phyloP scores from a whole-genome alignment of 192 early-diverging fungal species.

The Coemansia sp. region DNA sequence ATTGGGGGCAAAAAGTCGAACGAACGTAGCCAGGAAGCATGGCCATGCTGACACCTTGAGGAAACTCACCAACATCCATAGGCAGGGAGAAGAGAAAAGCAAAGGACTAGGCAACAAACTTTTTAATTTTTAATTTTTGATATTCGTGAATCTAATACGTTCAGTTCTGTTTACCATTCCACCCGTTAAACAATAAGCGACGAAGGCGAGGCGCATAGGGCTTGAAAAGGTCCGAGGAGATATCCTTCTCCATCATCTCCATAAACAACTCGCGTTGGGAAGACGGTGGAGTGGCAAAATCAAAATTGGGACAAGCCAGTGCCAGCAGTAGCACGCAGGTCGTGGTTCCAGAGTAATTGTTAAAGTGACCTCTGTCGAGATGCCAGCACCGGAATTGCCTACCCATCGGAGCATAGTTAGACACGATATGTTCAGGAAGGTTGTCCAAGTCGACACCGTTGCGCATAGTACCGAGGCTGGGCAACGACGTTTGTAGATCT shows the following conservation, averaged over 20 bases:
- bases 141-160: no score
- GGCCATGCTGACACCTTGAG: no score
- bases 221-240: not conserved
- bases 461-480: not conserved
- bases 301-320: not conserved
- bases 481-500: not conserved
- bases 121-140: no score
- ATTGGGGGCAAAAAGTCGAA: no score
- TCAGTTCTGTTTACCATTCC: not conserved
- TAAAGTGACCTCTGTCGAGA: not conserved
- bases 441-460: not conserved
- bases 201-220: not conserved
- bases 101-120: no score
- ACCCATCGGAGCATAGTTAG: slow-evolving; percentile 8
- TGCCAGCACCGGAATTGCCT: not conserved
- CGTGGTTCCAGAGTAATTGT: not conserved
- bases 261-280: not conserved
- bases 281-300: not conserved
- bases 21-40: no score
- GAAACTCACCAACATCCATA: no score
- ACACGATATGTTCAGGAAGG: not conserved
- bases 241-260: not conserved
- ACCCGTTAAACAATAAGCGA: not conserved
- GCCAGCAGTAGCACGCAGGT: not conserved
- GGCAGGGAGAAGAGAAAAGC: no score